Evolutionary conservation across 2,329 filamentous ascomycete genomes (phyloP).

Genomic region (Neonectria hederae): DNA sequence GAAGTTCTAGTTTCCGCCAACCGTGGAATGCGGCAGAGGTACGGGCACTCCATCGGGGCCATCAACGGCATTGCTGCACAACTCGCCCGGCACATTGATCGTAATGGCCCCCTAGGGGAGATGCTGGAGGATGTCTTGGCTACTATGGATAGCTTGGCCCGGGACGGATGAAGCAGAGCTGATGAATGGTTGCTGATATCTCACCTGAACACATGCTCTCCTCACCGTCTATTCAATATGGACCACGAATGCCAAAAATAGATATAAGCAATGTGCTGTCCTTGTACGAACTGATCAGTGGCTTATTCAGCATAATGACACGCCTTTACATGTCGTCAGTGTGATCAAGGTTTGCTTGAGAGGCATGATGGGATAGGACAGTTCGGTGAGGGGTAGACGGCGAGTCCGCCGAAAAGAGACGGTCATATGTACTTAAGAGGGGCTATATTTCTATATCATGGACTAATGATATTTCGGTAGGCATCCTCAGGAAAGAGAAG

Average conservation of each 20-base stretch:
- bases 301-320: conserved; percentile 31
- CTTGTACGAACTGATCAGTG: conserved; percentile 22
- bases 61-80: conserved; percentile 59
- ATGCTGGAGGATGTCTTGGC: conserved; percentile 57
- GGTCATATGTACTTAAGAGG: neutral
- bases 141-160: conserved; percentile 42
- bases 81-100: conserved; percentile 48
- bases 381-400: conserved; percentile 37
- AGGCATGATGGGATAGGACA: conserved; percentile 14
- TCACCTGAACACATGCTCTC: neutral
- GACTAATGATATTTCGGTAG: neutral
- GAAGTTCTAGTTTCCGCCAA: conserved; percentile 59
- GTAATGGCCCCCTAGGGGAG: conserved; percentile 49
- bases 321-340: conserved; percentile 34
- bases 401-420: conserved; percentile 1
- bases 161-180: conserved; percentile 9
- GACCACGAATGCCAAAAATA: neutral
- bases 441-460: neutral
- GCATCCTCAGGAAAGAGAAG: neutral
- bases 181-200: neutral
- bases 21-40: conserved; percentile 58
- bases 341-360: conserved; percentile 21
- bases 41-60: conserved; percentile 60
- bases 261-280: neutral
- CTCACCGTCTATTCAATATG: neutral